Percentiles rank a stretch among this genome's conserved stretches.
phyloP scores from a whole-genome alignment of 805 yeast genomes.

The Cyberlindnera japonica region DNA sequence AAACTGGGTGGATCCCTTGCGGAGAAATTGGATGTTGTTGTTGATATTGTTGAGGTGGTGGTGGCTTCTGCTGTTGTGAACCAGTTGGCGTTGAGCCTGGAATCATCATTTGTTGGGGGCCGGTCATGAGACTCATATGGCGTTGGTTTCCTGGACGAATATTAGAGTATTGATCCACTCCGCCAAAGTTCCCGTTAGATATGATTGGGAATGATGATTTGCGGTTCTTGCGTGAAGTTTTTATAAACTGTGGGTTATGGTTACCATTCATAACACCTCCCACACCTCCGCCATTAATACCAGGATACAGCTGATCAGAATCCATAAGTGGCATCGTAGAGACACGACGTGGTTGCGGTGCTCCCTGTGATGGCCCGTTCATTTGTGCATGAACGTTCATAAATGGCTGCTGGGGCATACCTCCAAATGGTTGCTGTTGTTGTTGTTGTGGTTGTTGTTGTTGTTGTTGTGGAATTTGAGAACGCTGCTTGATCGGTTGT shows the following conservation, averaged over 20 bases:
- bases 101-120: conserved; percentile 8
- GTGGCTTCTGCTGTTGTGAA: neutral
- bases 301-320: conserved; percentile 12
- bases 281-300: conserved; percentile 11
- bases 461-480: conserved; percentile 7
- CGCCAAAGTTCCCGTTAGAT: conserved; percentile 5
- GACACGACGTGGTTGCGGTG: conserved; percentile 26
- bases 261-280: conserved; percentile 10
- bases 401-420: neutral
- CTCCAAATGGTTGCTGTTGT: conserved; percentile 9
- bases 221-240: conserved; percentile 45
- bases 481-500: conserved; percentile 11
- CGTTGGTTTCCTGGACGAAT: conserved; percentile 6
- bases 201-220: conserved; percentile 35
- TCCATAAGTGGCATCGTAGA: conserved; percentile 24
- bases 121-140: conserved; percentile 9
- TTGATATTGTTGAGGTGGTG: neutral
- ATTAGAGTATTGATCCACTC: neutral
- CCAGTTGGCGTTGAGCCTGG: neutral
- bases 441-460: conserved; percentile 6
- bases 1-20: conserved; percentile 1
- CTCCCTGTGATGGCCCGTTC: conserved; percentile 2
- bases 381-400: conserved; percentile 13
- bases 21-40: neutral
- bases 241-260: conserved; percentile 25